Conservation (phyloP, 345 rosid species). For the Mangifera indica region DNA sequence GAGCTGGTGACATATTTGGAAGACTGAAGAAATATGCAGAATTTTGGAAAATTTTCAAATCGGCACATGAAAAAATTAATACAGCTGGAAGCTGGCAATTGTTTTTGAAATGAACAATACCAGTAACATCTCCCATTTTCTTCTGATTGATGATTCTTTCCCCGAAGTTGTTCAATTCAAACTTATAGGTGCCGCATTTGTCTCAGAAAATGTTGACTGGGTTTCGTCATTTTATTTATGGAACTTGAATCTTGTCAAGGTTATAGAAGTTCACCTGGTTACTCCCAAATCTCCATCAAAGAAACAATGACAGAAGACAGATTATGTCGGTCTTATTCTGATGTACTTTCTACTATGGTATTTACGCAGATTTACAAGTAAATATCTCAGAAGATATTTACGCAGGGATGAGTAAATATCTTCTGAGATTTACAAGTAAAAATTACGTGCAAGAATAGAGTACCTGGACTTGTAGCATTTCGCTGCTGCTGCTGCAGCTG, state of each 20-base stretch:
- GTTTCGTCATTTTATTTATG: not conserved
- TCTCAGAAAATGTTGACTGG: not conserved
- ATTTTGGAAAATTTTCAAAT: constrained; percentile 26
- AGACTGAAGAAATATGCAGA: constrained; percentile 9
- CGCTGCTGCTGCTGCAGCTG: not conserved
- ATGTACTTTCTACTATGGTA: not conserved
- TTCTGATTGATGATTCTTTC: not conserved
- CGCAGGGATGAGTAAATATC: not conserved
- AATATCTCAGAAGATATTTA: too few relatives aligned
- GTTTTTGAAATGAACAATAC: not conserved
- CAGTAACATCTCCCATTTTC: not conserved
- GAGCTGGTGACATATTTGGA: constrained; percentile 20
- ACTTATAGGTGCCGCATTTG: not conserved
- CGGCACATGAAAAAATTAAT: constrained; percentile 12
- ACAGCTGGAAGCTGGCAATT: too few relatives aligned
- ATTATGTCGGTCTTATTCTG: not conserved
- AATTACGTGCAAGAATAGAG: not conserved
- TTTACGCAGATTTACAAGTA: too few relatives aligned
- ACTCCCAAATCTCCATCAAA: not conserved
- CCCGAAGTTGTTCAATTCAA: too few relatives aligned
- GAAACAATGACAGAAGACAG: not conserved
- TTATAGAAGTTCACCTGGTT: not conserved
- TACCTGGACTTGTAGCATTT: not conserved
- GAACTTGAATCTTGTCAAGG: not conserved
- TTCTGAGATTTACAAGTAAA: not conserved